Evolutionary conservation across 805 yeast species (phyloP).

Genomic region (Schwanniomyces sp.): DNA sequence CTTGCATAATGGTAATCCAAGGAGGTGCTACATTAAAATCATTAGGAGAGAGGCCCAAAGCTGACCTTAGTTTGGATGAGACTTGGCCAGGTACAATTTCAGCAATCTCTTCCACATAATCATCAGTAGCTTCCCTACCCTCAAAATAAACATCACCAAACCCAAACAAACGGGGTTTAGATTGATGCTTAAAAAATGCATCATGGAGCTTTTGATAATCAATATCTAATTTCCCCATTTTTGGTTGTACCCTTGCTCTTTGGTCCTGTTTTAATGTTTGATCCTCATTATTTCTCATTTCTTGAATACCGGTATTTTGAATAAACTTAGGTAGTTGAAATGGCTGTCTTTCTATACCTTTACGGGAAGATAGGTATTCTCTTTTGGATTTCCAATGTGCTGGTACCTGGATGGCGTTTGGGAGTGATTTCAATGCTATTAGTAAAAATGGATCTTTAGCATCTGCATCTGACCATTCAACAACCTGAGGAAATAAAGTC

Average conservation of each 20-base stretch:
- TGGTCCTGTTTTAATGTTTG: constrained; percentile 66
- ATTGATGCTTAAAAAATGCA: constrained; percentile 82
- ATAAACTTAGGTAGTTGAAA: constrained; percentile 80
- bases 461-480: constrained; percentile 88
- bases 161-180: constrained; percentile 63
- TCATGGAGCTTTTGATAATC: constrained; percentile 81
- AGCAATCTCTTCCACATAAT: constrained; percentile 29
- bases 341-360: constrained; percentile 67
- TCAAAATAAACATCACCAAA: constrained; percentile 83
- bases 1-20: constrained; percentile 72
- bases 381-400: constrained; percentile 79
- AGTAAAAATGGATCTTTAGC: constrained; percentile 73
- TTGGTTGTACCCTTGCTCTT: constrained; percentile 86
- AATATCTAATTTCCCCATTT: constrained; percentile 79
- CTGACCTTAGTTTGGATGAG: constrained; percentile 60
- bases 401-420: constrained; percentile 77
- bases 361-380: constrained; percentile 66
- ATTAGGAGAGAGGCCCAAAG: constrained; percentile 62
- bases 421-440: constrained; percentile 61
- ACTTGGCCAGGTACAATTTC: constrained; percentile 66
- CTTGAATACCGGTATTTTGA: constrained; percentile 78
- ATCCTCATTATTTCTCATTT: constrained; percentile 75
- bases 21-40: constrained; percentile 58
- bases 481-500: constrained; percentile 63
- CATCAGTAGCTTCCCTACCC: constrained; percentile 59